Conservation (phyloP, 2,329 filamentous ascomycete genomes). For the Aspergillus ibericus region DNA sequence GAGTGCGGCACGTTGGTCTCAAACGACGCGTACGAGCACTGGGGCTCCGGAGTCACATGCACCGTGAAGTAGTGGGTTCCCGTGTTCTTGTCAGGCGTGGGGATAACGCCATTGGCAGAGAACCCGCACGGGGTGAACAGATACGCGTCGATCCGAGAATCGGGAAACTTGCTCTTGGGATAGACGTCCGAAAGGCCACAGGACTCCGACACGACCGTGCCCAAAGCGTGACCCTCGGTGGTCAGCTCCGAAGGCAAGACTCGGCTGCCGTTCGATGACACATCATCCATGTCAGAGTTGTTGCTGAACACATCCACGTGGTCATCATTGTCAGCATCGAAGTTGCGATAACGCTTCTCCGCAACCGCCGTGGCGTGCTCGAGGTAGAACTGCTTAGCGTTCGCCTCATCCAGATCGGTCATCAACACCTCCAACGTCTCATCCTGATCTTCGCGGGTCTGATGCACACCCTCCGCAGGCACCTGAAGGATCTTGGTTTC, state of each 20-base stretch:
- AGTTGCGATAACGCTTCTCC: conserved; percentile 73
- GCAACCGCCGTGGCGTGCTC: conserved; percentile 88
- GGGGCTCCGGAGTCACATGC: conserved; percentile 93
- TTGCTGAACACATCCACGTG: conserved; percentile 76
- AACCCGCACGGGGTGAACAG: conserved; percentile 96
- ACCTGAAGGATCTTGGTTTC: conserved; percentile 61
- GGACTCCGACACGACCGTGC: conserved; percentile 84
- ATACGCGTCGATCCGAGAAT: conserved; percentile 92
- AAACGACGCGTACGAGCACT: conserved; percentile 97
- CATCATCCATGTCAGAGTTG: conserved; percentile 62
- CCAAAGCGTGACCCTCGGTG: conserved; percentile 90
- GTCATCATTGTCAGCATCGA: conserved; percentile 62
- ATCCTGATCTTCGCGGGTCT: conserved; percentile 40
- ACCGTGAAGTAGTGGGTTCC: conserved; percentile 94
- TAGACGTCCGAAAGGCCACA: conserved; percentile 91
- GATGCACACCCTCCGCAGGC: conserved; percentile 39
- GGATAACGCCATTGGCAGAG: conserved; percentile 93
- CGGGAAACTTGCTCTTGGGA: conserved; percentile 80
- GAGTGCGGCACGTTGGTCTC: conserved; percentile 95
- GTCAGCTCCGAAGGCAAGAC: conserved; percentile 71
- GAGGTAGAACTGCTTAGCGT: conserved; percentile 68
- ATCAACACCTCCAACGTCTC: conserved; percentile 64
- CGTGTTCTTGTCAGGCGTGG: conserved; percentile 63
- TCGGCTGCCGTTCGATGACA: conserved; percentile 51
- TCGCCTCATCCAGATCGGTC: conserved; percentile 67